These are phyloP conservation scores for Trichophyton mentagrophytes DNA, from an alignment of 2,329 filamentous ascomycete species.

Conservation along the genomic window DNA sequence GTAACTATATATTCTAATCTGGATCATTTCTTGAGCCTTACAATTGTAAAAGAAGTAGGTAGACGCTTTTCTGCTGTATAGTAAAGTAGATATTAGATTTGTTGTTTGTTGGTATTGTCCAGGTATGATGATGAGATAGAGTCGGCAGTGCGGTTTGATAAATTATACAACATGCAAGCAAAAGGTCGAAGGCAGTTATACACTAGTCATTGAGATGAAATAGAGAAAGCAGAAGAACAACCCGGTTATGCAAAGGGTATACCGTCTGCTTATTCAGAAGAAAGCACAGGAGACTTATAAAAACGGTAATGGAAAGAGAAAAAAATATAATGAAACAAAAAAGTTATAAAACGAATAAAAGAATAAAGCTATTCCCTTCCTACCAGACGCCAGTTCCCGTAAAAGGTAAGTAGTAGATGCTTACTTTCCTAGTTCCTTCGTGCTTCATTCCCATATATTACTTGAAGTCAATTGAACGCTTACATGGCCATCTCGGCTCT, in stretches of 20 bases:
- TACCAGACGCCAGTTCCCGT: conserved; percentile 72
- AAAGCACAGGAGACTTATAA: background rate
- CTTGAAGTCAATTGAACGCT: conserved; percentile 12
- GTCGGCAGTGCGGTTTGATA: background rate
- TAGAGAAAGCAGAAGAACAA: background rate
- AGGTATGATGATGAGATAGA: background rate
- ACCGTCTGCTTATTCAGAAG: background rate
- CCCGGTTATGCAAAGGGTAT: background rate
- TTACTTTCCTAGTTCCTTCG: background rate
- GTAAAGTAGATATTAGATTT: too few relatives aligned
- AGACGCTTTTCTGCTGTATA: too few relatives aligned
- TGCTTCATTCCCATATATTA: background rate
- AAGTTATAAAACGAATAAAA: background rate
- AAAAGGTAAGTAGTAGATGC: conserved; percentile 64
- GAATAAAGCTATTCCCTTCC: conserved; percentile 37
- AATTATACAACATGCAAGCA: background rate
- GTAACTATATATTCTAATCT: background rate
- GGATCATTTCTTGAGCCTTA: background rate
- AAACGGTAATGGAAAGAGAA: background rate
- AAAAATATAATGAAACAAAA: background rate
- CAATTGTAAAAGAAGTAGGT: background rate
- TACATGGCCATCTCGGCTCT: conserved; percentile 97
- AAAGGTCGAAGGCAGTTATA: background rate
- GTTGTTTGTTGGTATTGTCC: background rate
- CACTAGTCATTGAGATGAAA: background rate